Percentiles rank a stretch among this genome's conserved stretches.
phyloP scores from a whole-genome alignment of 139 green algal genomes.

The Chlamydomonas eustigma region DNA sequence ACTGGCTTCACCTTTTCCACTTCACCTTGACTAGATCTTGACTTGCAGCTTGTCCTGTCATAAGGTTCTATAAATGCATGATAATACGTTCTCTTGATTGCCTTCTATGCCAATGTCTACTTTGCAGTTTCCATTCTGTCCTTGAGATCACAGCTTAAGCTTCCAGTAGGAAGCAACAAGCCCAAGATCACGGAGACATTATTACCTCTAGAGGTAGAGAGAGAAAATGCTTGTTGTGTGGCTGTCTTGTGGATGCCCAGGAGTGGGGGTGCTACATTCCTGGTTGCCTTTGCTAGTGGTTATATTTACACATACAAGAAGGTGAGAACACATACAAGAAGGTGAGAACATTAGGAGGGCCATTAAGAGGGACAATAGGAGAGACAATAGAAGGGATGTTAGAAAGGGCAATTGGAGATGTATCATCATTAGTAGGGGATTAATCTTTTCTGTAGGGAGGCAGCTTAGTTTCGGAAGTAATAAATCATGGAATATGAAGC shows the following conservation, averaged over 20 bases:
- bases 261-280: slow-evolving; percentile 41
- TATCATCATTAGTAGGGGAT: too few species aligned
- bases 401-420: too few species aligned
- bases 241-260: slow-evolving; percentile 57
- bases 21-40: not conserved
- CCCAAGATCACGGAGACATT: slow-evolving; percentile 33
- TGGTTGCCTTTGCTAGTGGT: slow-evolving; percentile 53
- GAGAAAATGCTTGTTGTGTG: slow-evolving; percentile 31
- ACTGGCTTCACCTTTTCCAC: not conserved
- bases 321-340: too few species aligned
- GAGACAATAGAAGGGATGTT: too few species aligned
- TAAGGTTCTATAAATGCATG: too few species aligned
- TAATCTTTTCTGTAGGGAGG: too few species aligned
- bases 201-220: slow-evolving; percentile 40
- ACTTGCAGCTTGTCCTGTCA: not conserved
- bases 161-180: slow-evolving; percentile 19
- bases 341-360: too few species aligned
- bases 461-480: too few species aligned
- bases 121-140: slow-evolving; percentile 63
- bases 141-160: slow-evolving; percentile 49
- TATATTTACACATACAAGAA: slow-evolving; percentile 69
- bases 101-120: too few species aligned
- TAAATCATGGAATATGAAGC: too few species aligned
- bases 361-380: too few species aligned
- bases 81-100: too few species aligned